Evolutionary conservation across 805 yeast genomes (phyloP).

Genomic region (Spathaspora girioi): DNA sequence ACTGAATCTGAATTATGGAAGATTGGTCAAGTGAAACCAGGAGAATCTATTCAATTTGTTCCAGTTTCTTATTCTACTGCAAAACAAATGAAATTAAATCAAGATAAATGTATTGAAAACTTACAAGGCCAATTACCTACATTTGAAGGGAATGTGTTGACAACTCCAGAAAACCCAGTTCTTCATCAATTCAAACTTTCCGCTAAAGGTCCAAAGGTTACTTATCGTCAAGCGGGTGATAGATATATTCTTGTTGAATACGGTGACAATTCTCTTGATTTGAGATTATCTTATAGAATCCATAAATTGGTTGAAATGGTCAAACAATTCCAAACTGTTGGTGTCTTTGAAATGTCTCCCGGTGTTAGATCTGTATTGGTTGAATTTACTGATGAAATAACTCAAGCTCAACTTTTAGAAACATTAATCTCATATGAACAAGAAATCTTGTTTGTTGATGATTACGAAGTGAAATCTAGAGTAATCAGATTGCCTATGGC

Average conservation of each 20-base stretch:
- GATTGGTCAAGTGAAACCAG: constrained; percentile 96
- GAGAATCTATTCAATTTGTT: constrained; percentile 76
- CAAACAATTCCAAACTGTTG: constrained; percentile 57
- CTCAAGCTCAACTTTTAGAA: constrained; percentile 60
- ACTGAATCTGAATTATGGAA: constrained; percentile 98
- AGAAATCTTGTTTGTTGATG: constrained; percentile 66
- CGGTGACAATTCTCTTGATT: constrained; percentile 84
- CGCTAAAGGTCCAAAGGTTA: constrained; percentile 61
- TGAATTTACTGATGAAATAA: constrained; percentile 69
- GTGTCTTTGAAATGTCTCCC: constrained; percentile 93
- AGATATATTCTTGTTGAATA: constrained; percentile 88
- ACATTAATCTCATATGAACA: constrained; percentile 71
- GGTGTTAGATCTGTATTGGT: constrained; percentile 94
- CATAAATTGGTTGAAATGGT: constrained; percentile 78
- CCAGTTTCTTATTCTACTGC: constrained; percentile 75
- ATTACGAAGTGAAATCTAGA: constrained; percentile 86
- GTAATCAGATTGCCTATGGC: constrained; percentile 90
- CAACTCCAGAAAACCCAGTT: constrained; percentile 63
- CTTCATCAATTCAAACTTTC: constrained; percentile 49
- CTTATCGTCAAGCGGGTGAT: constrained; percentile 96
- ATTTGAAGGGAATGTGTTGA: constrained; percentile 18
- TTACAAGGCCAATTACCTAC: constrained; percentile 43
- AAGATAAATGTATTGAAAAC: constrained; percentile 50
- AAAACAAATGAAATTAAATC: constrained; percentile 53
- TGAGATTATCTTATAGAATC: constrained; percentile 81